Evolutionary conservation across 1,139 yeast species (phyloP), one percentile per base, ranked within the genome.

Genomic region (Protomyces lactucae-debilis): DNA sequence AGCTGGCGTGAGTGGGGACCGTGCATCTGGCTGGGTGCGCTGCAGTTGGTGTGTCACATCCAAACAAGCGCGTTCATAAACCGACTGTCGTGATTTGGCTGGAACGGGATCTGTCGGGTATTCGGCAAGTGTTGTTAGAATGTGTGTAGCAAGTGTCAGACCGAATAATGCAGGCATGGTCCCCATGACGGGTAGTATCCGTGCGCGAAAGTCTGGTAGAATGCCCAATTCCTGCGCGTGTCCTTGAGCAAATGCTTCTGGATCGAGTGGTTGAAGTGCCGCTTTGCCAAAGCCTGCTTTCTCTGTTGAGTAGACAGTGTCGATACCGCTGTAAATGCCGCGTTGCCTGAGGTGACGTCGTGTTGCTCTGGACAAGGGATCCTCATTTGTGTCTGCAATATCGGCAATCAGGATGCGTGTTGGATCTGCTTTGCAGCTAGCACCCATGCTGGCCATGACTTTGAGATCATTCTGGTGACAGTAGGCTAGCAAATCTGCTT

Each of bases 81-180:
- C 77, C 73, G 91, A 91, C 72, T 83, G 83, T 71, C 98, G 82
- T 73, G 88, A 88, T 73, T 91, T 91, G n/a, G 96, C 97, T 68
- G 89, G 96, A 55, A 90, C 83, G 32, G 77, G 74, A 67, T 76
- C 79, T 3, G 74, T 71, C 2, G 79, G 76, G 64, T 93, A 93
- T 0, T 95, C 97, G 0, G 96, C 85, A 21, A 91, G 84, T 5
- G 82, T 78, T 2, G 96, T 88, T 59, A 93, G 76, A 53, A 93
- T 79, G 75, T 88, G 86, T 0, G 97, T 87, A 2, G 97, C 95
- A 66, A 93, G 82, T 0, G 96, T 84, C 59, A 93, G 80, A 0
- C 99, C 99, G 77, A 93, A 93, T 77, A 92, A 87, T 8, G 95
- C 97, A 0, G 99, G 99, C 86, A 93, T 84, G 0, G 99, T 90